Evolutionary conservation across 202 grass and related monocot species (phyloP), one percentile per base, ranked within the genome.

Genomic region (Cymbopogon flexuosus): DNA sequence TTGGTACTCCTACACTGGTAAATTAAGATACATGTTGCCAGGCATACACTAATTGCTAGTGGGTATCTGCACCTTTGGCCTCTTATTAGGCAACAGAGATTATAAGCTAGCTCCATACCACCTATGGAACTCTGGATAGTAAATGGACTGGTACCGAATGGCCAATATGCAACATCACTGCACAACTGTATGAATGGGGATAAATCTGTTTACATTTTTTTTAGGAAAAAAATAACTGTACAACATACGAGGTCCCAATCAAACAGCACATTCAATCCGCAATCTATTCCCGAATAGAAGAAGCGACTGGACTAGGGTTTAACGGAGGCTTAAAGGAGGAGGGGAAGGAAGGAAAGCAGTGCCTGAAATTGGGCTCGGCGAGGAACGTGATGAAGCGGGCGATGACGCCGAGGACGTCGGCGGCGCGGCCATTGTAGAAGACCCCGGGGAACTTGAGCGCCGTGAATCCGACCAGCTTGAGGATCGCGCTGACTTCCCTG

Each of bases 321-420:
- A 31, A 8, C 3, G 64, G 77, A 10, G 62, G 30, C n/a, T 6
- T 1, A 1, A 16, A n/a, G 1, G 30, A 43, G 36, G 47, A 10
- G 36, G 60, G 14, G 13, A 21, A 14, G 51, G 36, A 21, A 40
- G 9, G 31, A 33, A 33, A 8, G 37, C 8, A 30, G 14, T 90
- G 92, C 95, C 86, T 51, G 81, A 91, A 98, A 78, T 83, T 68
- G 49, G 86, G 90, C 19, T 98, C 95, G 4, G 92, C 90, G 12
- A 98, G 85, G 72, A 94, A 94, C 76, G 88, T 90, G 35, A 98
- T 58, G 68, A 98, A 63, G 72, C 90, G 90, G 16, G 88, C 95
- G 63, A 98, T 91, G 82, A 92, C 88, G 51, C 86, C 81, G 45
- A 98, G 79, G 63, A 97, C 86, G 64, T 91, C 92, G 8, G 82